Evolutionary conservation across 129 eudicot genomes (phyloP).

Genomic region (Flaveria trinervia): DNA sequence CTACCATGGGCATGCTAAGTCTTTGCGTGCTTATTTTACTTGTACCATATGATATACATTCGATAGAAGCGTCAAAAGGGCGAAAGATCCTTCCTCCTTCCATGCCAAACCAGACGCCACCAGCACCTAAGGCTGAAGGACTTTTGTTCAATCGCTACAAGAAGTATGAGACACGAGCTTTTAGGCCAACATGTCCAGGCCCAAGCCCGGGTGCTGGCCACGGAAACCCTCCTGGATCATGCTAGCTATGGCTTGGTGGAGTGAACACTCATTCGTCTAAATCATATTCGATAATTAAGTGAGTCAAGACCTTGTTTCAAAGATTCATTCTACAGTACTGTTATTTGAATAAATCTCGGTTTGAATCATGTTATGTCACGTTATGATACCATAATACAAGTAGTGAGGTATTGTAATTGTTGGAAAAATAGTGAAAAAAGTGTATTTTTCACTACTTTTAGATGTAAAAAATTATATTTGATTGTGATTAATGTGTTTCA

Average conservation of each 20-base stretch:
- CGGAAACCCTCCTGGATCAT: slow-evolving; percentile 41
- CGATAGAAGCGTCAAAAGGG: slow-evolving; percentile 25
- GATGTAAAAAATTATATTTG: too few relatives aligned
- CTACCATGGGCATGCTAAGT: slow-evolving; percentile 17
- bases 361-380: slow-evolving; percentile 11
- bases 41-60: slow-evolving; percentile 19
- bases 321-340: background rate
- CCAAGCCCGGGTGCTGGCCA: slow-evolving; percentile 62
- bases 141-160: slow-evolving; percentile 29
- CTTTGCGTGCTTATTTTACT: slow-evolving; percentile 29
- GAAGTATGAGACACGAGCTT: slow-evolving; percentile 39
- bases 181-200: slow-evolving; percentile 56
- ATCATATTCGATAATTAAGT: background rate
- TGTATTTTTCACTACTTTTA: too few relatives aligned
- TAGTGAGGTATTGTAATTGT: too few relatives aligned
- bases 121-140: slow-evolving; percentile 6
- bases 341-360: background rate
- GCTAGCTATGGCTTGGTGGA: slow-evolving; percentile 15
- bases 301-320: slow-evolving; percentile 1
- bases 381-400: background rate
- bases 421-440: too few relatives aligned
- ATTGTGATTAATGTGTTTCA: too few relatives aligned
- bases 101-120: slow-evolving; percentile 17
- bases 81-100: slow-evolving; percentile 27
- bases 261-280: background rate